Percentiles rank a stretch among this genome's conserved stretches.
Evolutionary conservation across 148 eudicot species (phyloP).

Genomic region (Persicaria tinctoria): DNA sequence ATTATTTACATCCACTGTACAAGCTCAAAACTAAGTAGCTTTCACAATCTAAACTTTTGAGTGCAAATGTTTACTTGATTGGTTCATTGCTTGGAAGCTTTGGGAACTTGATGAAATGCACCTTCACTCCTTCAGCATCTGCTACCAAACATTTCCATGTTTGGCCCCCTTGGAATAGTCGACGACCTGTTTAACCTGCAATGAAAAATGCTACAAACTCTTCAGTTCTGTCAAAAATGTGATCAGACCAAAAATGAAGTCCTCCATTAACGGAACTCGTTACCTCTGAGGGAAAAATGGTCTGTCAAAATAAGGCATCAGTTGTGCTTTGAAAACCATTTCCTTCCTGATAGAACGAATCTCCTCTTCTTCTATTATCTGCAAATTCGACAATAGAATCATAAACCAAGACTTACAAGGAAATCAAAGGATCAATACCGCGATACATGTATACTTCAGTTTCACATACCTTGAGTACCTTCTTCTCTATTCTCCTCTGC

Average conservation of each 20-base stretch:
- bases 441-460: neutral
- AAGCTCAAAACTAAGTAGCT: neutral
- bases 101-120: neutral
- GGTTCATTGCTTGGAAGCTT: conserved; percentile 3
- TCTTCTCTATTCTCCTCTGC: conserved; percentile 50
- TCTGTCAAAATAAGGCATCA: conserved; percentile 67
- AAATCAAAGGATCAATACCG: neutral
- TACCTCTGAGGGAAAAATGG: conserved; percentile 77
- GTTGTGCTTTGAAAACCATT: conserved; percentile 75
- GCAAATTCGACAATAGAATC: neutral
- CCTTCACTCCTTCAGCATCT: neutral
- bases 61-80: neutral
- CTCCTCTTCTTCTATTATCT: conserved; percentile 77
- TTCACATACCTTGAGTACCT: conserved; percentile 44
- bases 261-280: neutral
- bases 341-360: conserved; percentile 55
- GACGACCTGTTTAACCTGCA: conserved; percentile 11
- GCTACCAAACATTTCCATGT: neutral
- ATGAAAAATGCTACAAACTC: neutral
- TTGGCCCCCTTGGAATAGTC: conserved; percentile 12
- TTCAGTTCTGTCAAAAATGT: neutral
- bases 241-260: neutral
- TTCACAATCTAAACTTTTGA: neutral
- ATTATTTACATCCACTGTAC: neutral
- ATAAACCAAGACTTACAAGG: neutral